These are phyloP conservation scores for Pseudopyricularia javanii DNA, from an alignment of 2,329 filamentous ascomycete genomes.

Conservation along the genomic window DNA sequence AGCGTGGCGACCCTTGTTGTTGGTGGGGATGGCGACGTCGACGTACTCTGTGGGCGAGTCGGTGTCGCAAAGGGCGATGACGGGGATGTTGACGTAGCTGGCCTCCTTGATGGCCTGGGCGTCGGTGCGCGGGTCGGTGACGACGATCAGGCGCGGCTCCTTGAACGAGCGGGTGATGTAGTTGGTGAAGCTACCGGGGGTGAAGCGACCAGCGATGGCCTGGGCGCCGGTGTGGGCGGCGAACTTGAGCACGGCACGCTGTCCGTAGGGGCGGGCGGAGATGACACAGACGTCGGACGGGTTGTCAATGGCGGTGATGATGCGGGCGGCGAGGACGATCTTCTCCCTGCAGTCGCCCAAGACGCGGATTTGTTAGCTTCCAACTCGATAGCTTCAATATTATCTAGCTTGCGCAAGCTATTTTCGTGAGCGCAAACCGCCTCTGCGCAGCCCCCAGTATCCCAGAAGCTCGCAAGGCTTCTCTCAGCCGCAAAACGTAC, in stretches of 20 bases:
- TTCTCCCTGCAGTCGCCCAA: conserved; percentile 64
- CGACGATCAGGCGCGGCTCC: conserved; percentile 98
- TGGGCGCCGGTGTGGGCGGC: conserved; percentile 95
- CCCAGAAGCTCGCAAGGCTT: neutral
- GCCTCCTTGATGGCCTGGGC: conserved; percentile 99
- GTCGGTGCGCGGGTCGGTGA: conserved; percentile 98
- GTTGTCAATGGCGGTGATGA: conserved; percentile 99
- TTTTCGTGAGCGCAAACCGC: neutral
- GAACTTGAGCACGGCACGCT: conserved; percentile 99
- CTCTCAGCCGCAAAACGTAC: conserved; percentile 38
- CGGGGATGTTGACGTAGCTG: conserved; percentile 99
- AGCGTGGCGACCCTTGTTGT: conserved; percentile 99
- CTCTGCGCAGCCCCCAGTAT: neutral
- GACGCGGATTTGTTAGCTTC: neutral
- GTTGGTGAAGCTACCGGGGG: conserved; percentile 99
- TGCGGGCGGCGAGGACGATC: conserved; percentile 95
- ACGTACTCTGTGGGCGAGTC: conserved; percentile 99
- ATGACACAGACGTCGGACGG: conserved; percentile 98
- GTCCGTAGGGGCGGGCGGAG: conserved; percentile 97
- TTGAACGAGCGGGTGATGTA: conserved; percentile 99
- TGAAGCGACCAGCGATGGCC: conserved; percentile 98
- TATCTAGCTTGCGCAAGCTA: neutral
- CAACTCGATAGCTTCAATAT: no score
- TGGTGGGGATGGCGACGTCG: conserved; percentile 98
- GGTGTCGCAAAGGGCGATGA: conserved; percentile 97